Evolutionary conservation across 495 filamentous ascomycete genomes (phyloP).

Genomic region (Clavariopsis aquatica): DNA sequence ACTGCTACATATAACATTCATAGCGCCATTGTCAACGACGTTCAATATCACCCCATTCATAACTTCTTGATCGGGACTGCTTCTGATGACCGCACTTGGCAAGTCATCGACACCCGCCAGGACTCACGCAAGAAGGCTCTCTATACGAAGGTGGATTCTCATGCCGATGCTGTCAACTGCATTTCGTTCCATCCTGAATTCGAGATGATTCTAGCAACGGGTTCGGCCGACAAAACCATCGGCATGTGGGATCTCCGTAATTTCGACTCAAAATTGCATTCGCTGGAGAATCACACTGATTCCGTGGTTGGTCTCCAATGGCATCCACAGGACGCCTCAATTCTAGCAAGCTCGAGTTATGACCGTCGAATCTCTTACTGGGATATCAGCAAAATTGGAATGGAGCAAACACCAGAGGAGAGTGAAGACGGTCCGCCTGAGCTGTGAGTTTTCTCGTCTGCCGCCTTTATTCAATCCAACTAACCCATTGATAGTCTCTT

Average conservation of each 20-base stretch:
- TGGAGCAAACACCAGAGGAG: constrained; percentile 93
- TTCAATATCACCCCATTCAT: constrained; percentile 86
- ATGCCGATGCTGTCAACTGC: constrained; percentile 90
- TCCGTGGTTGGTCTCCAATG: constrained; percentile 88
- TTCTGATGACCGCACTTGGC: constrained; percentile 90
- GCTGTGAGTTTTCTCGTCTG: constrained; percentile 61
- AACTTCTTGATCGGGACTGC: constrained; percentile 83
- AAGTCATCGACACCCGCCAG: constrained; percentile 82
- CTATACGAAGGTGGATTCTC: constrained; percentile 61
- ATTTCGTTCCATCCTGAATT: constrained; percentile 88
- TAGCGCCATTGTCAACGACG: constrained; percentile 89
- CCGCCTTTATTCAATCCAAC: neutral
- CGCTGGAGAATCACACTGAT: constrained; percentile 80
- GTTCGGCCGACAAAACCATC: constrained; percentile 91
- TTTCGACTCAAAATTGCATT: constrained; percentile 80
- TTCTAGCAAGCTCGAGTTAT: constrained; percentile 87
- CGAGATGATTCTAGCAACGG: constrained; percentile 85
- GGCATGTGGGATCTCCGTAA: constrained; percentile 94
- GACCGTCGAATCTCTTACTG: constrained; percentile 94
- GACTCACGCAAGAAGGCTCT: constrained; percentile 62
- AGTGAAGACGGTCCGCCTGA: constrained; percentile 96
- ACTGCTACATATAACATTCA: constrained; percentile 81
- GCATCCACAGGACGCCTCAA: constrained; percentile 85
- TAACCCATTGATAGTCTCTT: constrained; percentile 52
- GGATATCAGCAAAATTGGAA: constrained; percentile 87